These are phyloP conservation scores for Linum lewisii DNA, from an alignment of 345 rosid species.

Conservation along the genomic window DNA sequence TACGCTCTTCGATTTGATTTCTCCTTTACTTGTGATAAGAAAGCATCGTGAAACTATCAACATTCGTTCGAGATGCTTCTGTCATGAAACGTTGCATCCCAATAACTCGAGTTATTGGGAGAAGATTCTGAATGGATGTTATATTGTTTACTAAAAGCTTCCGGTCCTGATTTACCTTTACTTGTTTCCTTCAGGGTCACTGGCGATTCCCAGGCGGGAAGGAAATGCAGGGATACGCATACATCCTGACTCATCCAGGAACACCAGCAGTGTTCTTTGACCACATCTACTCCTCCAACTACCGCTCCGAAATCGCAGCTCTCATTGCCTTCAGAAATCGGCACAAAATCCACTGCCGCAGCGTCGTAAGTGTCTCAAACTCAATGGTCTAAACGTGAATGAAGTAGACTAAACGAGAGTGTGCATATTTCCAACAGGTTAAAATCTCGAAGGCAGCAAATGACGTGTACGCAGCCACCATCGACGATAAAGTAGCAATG, in stretches of 20 bases:
- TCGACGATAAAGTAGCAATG: slow-evolving; percentile 71
- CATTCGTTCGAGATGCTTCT: too few species aligned
- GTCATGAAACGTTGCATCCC: too few species aligned
- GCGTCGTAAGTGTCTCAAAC: slow-evolving; percentile 40
- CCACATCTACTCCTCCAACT: slow-evolving; percentile 54
- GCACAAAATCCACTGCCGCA: slow-evolving; percentile 72
- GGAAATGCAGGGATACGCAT: slow-evolving; percentile 98
- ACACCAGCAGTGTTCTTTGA: slow-evolving; percentile 90
- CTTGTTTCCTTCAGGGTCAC: slow-evolving; percentile 48
- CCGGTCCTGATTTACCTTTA: not conserved
- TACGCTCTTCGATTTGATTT: too few species aligned
- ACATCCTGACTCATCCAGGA: slow-evolving; percentile 94
- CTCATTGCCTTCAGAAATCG: slow-evolving; percentile 67
- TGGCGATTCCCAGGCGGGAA: slow-evolving; percentile 96
- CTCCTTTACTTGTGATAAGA: too few species aligned
- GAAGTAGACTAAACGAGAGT: not conserved
- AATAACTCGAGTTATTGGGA: too few species aligned
- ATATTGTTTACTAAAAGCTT: too few species aligned
- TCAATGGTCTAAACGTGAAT: not conserved
- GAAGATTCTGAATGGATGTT: too few species aligned
- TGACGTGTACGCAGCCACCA: slow-evolving; percentile 77
- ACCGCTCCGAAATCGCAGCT: slow-evolving; percentile 55
- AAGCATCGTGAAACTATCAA: too few species aligned
- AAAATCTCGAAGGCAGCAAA: slow-evolving; percentile 61
- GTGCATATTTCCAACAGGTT: slow-evolving; percentile 32